A percentile compares a stretch with the other conserved stretches of the same genome.
These are phyloP conservation scores for Adansonia grandidieri DNA, from an alignment of 441 rosid species.

Conservation along the genomic window DNA sequence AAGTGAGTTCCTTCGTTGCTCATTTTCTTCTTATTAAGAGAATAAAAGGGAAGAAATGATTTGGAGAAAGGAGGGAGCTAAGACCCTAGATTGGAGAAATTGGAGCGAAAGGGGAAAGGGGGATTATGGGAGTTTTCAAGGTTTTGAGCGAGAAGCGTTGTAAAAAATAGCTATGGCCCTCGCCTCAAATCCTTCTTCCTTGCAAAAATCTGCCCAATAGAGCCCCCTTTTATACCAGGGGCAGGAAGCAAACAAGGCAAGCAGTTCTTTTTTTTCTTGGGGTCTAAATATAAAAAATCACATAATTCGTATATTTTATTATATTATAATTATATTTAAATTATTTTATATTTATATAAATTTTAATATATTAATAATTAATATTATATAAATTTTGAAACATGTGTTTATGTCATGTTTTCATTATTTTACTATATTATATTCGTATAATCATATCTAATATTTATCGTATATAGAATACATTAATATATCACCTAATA, in stretches of 20 bases:
- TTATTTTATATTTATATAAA: too few relatives aligned
- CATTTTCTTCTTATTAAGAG: slow-evolving; percentile 39
- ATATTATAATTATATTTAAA: too few relatives aligned
- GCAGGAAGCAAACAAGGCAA: not conserved
- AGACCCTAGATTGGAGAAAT: slow-evolving; percentile 55
- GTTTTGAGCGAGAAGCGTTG: slow-evolving; percentile 19
- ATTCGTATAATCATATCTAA: too few relatives aligned
- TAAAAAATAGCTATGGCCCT: slow-evolving; percentile 23
- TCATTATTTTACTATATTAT: too few relatives aligned
- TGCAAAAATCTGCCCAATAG: slow-evolving; percentile 4
- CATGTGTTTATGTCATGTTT: too few relatives aligned
- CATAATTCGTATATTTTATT: too few relatives aligned
- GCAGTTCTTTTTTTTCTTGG: too few relatives aligned
- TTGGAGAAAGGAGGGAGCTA: slow-evolving; percentile 26
- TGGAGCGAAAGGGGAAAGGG: slow-evolving; percentile 5
- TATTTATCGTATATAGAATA: too few relatives aligned
- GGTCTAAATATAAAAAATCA: too few relatives aligned
- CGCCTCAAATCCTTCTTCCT: slow-evolving; percentile 30
- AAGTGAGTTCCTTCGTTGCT: slow-evolving; percentile 61
- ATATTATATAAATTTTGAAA: too few relatives aligned
- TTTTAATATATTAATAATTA: too few relatives aligned
- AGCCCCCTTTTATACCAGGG: not conserved
- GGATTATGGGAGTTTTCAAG: slow-evolving; percentile 13
- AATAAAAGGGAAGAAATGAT: slow-evolving; percentile 9
- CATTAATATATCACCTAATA: too few relatives aligned